phyloP scores from a whole-genome alignment of 2,329 filamentous ascomycete species.

The Pseudocercospora cruenta region DNA sequence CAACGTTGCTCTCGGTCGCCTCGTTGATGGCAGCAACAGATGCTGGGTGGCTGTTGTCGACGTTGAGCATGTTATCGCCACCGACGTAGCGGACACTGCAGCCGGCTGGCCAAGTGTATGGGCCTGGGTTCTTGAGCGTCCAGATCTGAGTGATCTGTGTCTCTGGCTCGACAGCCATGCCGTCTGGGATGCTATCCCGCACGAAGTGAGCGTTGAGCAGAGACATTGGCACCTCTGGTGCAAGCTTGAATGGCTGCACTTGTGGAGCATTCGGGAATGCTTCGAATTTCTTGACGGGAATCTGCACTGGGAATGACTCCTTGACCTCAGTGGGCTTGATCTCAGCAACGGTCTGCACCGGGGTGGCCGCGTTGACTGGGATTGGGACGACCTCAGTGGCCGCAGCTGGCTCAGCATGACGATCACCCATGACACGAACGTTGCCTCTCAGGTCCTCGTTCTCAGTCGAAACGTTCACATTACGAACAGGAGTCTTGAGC shows the following conservation, averaged over 20 bases:
- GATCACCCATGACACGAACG: slow-evolving; percentile 75
- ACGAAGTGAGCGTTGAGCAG: slow-evolving; percentile 70
- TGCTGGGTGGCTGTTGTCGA: slow-evolving; percentile 79
- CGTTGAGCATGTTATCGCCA: slow-evolving; percentile 93
- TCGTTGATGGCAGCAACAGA: slow-evolving; percentile 74
- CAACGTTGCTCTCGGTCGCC: slow-evolving; percentile 80
- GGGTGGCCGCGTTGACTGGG: slow-evolving; percentile 55
- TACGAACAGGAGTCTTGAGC: slow-evolving; percentile 89
- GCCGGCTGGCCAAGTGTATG: slow-evolving; percentile 79
- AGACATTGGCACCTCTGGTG: slow-evolving; percentile 28
- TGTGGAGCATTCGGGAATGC: slow-evolving; percentile 26
- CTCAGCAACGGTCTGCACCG: slow-evolving; percentile 74
- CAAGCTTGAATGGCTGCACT: slow-evolving; percentile 25
- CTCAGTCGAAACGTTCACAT: slow-evolving; percentile 82
- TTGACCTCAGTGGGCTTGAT: slow-evolving; percentile 60
- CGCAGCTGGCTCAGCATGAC: slow-evolving; percentile 21
- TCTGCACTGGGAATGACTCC: slow-evolving; percentile 29
- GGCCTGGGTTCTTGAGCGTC: slow-evolving; percentile 85
- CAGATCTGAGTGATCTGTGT: slow-evolving; percentile 85
- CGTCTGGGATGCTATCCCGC: slow-evolving; percentile 77
- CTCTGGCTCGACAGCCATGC: slow-evolving; percentile 70
- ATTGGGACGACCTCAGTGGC: slow-evolving; percentile 4
- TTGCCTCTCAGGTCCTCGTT: slow-evolving; percentile 74
- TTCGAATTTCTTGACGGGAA: slow-evolving; percentile 30
- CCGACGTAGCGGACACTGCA: slow-evolving; percentile 90